Evolutionary conservation across 768 basidiomycete species (phyloP).

Genomic region (Ramaria sp.): DNA sequence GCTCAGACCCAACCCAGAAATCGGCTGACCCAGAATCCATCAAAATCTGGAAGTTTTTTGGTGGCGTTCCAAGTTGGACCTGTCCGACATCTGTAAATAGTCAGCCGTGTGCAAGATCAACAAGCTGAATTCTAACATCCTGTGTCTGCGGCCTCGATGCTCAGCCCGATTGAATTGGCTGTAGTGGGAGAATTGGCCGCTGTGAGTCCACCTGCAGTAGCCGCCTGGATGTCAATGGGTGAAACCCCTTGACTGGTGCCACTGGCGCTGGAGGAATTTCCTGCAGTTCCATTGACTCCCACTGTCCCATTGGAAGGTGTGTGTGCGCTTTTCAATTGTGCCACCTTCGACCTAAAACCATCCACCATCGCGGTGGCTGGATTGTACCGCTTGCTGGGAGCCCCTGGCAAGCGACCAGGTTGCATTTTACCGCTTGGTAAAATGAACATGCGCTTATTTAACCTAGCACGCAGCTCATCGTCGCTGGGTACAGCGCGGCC

Average conservation of each 20-base stretch:
- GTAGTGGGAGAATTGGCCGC: conserved; percentile 30
- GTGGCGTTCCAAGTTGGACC: conserved; percentile 58
- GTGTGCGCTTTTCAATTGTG: background rate
- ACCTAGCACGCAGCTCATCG: conserved; percentile 33
- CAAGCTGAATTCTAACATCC: conserved; percentile 26
- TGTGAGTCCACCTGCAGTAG: conserved; percentile 29
- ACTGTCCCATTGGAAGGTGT: conserved; percentile 9
- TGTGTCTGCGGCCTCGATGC: conserved; percentile 54
- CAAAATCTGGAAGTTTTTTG: conserved; percentile 41
- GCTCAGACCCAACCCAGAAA: conserved; percentile 52
- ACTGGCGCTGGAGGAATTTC: background rate
- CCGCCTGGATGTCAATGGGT: conserved; percentile 26
- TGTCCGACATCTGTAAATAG: conserved; percentile 23
- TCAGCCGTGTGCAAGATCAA: conserved; percentile 3
- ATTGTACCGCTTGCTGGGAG: background rate
- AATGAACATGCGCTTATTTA: conserved; percentile 32
- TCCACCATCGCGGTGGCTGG: background rate
- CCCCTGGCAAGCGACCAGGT: background rate
- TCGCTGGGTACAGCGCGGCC: conserved; percentile 42
- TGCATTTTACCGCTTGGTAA: conserved; percentile 19
- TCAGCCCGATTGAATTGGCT: conserved; percentile 50
- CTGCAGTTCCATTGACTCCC: conserved; percentile 2
- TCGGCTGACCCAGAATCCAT: conserved; percentile 69
- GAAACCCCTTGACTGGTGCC: conserved; percentile 23
- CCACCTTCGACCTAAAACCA: conserved; percentile 5